Conservation (phyloP, 1,139 yeast species). For the Suhomyces bolitotheri region DNA sequence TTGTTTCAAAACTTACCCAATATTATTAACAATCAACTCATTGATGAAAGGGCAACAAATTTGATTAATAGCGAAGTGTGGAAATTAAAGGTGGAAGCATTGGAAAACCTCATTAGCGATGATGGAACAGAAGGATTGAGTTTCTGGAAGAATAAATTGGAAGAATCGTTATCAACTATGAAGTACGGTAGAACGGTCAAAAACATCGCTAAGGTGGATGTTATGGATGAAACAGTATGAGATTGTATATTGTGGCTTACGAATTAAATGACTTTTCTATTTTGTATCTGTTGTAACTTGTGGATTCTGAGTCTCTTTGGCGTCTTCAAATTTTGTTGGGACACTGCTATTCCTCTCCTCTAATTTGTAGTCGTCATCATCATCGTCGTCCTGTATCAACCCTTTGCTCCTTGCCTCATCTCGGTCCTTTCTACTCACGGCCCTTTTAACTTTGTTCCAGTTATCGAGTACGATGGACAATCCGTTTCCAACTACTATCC, state of each 20-base stretch:
- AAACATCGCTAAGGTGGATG: conserved; percentile 28
- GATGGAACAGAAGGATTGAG: conserved; percentile 19
- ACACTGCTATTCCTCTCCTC: too few species aligned
- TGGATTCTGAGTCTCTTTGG: too few species aligned
- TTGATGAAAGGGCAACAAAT: conserved; percentile 10
- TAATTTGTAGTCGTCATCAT: too few species aligned
- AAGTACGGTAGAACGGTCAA: conserved; percentile 31
- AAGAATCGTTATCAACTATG: conserved; percentile 27
- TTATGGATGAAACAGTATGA: conserved; percentile 26
- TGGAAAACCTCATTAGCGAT: conserved; percentile 26
- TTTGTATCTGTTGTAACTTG: too few species aligned
- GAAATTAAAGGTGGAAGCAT: conserved; percentile 26
- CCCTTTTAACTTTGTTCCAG: conserved; percentile 3
- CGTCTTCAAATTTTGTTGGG: too few species aligned
- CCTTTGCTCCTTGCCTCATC: neutral
- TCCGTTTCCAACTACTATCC: conserved; percentile 53
- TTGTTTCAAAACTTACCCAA: conserved; percentile 32
- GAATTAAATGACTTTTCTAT: neutral
- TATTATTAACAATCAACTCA: conserved; percentile 19
- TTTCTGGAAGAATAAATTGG: conserved; percentile 31
- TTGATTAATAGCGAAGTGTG: conserved; percentile 29
- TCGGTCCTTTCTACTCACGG: conserved; percentile 1
- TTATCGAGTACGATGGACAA: conserved; percentile 9
- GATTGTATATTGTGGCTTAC: neutral
- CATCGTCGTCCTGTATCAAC: neutral